A percentile compares a stretch with the other conserved stretches of the same genome.
Conservation (phyloP, 2,329 filamentous ascomycete genomes). For the Neopestalotiopsis rosae region DNA sequence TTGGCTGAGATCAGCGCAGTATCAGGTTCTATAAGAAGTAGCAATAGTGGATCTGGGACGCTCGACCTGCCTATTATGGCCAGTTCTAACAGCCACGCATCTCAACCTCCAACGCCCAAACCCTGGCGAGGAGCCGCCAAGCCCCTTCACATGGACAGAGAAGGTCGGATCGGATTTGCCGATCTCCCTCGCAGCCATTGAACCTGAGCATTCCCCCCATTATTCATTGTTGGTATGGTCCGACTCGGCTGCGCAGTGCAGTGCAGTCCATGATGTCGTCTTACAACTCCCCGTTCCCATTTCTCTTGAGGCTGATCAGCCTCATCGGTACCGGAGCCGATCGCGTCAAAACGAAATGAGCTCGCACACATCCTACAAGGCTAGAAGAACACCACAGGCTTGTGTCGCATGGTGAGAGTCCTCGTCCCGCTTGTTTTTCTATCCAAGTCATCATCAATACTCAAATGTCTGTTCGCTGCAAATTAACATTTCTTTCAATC, state of each 20-base stretch:
- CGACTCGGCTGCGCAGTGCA: background rate
- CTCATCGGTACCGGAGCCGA: conserved; percentile 14
- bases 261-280: background rate
- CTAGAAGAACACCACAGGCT: conserved; percentile 15
- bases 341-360: conserved; percentile 5
- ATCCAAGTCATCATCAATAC: no score
- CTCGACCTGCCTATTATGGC: conserved; percentile 10
- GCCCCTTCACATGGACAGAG: conserved; percentile 4
- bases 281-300: background rate
- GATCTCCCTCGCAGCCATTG: conserved; percentile 1
- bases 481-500: background rate
- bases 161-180: conserved; percentile 10
- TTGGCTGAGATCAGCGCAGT: background rate
- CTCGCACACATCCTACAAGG: conserved; percentile 9
- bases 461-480: no score
- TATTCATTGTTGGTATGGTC: background rate
- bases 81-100: background rate
- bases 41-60: background rate
- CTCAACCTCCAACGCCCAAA: background rate
- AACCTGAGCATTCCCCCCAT: background rate
- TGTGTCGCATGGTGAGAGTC: conserved; percentile 15
- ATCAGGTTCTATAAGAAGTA: background rate
- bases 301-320: background rate
- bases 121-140: background rate
- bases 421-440: background rate